These are phyloP conservation scores for Chlamydomonas sphaeroides DNA, from an alignment of 139 green algal species.

Conservation along the genomic window DNA sequence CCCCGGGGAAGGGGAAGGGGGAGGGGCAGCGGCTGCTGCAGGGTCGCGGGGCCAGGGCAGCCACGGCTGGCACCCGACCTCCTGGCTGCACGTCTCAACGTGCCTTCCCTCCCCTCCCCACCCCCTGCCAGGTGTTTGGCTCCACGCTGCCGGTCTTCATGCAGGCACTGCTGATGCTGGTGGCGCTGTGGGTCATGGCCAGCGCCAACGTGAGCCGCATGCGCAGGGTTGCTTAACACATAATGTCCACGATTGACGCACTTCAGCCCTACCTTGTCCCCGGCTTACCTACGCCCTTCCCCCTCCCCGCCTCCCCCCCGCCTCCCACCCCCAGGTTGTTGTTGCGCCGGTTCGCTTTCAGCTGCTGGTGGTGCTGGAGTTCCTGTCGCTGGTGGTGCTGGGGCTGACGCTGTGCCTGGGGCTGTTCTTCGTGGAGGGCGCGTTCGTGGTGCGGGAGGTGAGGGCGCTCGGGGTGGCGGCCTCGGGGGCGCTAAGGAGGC, in stretches of 20 bases:
- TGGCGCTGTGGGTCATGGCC: background rate
- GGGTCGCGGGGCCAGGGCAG: no score
- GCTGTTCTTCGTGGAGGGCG: constrained; percentile 6
- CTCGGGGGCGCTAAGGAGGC: no score
- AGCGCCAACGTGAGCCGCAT: background rate
- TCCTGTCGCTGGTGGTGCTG: background rate
- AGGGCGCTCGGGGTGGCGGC: no score
- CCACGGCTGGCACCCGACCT: no score
- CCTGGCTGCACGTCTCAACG: no score
- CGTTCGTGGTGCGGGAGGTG: background rate
- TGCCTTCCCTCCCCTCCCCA: no score
- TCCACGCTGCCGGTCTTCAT: background rate
- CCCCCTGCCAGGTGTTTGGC: background rate
- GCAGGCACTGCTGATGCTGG: background rate
- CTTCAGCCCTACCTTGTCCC: no score
- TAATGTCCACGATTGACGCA: no score
- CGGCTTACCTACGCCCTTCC: background rate
- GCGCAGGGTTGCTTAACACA: background rate
- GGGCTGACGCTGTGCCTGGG: background rate
- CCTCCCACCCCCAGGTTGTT: background rate
- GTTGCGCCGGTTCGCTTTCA: background rate
- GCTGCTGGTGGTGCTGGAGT: constrained; percentile 3
- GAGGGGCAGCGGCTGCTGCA: no score
- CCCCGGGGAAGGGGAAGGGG: no score
- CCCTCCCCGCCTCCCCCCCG: background rate